These are phyloP conservation scores for Chamaecrista fasciculata DNA, from an alignment of 306 rosid species.

Conservation along the genomic window DNA sequence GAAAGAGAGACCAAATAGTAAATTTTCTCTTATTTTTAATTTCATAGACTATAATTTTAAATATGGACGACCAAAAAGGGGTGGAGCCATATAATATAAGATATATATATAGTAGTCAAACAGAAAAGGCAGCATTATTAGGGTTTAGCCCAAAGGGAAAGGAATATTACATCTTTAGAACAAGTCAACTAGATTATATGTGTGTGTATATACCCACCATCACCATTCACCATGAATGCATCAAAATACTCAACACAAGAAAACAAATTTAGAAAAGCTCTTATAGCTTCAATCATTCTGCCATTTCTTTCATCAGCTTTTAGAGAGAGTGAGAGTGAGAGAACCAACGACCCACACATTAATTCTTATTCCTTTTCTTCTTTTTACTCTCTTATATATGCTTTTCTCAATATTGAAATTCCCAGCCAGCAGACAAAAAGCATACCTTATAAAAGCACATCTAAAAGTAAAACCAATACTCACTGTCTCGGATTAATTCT, in stretches of 20 bases:
- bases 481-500: background rate
- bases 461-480: constrained; percentile 8
- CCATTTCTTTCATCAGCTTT: constrained; percentile 45
- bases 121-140: constrained; percentile 46
- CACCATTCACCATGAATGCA: too few species aligned
- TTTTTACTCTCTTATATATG: background rate
- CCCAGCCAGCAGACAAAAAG: constrained; percentile 41
- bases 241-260: constrained; percentile 17
- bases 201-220: constrained; percentile 29
- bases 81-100: too few species aligned
- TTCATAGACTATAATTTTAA: too few species aligned
- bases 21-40: too few species aligned
- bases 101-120: too few species aligned
- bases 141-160: constrained; percentile 24
- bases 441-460: constrained; percentile 29
- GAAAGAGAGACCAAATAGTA: too few species aligned
- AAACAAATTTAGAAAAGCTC: background rate
- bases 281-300: constrained; percentile 28
- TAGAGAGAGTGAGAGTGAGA: too few species aligned
- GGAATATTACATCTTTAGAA: constrained; percentile 37
- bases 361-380: constrained; percentile 3
- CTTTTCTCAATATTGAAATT: background rate
- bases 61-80: too few species aligned
- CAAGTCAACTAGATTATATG: constrained; percentile 50
- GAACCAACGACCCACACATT: too few species aligned